These are phyloP conservation scores for Domatiomyces catenatus DNA, from an alignment of 2,329 filamentous ascomycete genomes.

Conservation along the genomic window DNA sequence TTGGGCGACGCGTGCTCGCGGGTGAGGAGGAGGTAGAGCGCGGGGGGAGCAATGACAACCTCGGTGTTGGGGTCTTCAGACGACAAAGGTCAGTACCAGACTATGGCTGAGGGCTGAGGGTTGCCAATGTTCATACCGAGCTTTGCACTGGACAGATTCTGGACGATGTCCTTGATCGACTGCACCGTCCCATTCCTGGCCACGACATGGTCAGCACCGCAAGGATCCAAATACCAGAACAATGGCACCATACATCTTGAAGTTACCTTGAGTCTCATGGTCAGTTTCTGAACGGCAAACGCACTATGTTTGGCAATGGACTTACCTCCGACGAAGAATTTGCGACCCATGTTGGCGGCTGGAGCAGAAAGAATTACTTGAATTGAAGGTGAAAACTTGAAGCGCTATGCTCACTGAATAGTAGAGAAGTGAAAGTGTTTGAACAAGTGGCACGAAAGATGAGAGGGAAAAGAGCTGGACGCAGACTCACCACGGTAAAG, in stretches of 20 bases:
- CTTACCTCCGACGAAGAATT: conserved; percentile 80
- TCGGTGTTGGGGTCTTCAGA: conserved; percentile 40
- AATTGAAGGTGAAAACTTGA: background rate
- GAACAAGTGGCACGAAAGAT: background rate
- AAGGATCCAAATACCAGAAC: conserved; percentile 15
- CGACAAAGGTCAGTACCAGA: background rate
- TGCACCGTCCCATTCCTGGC: conserved; percentile 81
- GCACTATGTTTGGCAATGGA: background rate
- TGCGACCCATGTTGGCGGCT: conserved; percentile 63
- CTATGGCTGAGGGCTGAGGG: background rate
- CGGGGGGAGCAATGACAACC: conserved; percentile 83
- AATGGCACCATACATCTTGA: conserved; percentile 68
- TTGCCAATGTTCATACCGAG: conserved; percentile 7
- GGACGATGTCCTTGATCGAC: conserved; percentile 80
- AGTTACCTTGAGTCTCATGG: conserved; percentile 43
- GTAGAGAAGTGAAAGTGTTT: background rate
- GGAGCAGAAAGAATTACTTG: background rate
- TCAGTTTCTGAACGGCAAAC: background rate
- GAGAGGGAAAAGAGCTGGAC: background rate
- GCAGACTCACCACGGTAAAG: background rate
- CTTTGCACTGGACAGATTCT: conserved; percentile 71
- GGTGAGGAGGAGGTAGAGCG: conserved; percentile 78
- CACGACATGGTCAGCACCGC: conserved; percentile 1
- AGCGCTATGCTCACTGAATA: background rate
- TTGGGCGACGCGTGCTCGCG: conserved; percentile 61